Conservation (phyloP, 805 yeast species). For the Tetrapisispora pingtungensis region DNA sequence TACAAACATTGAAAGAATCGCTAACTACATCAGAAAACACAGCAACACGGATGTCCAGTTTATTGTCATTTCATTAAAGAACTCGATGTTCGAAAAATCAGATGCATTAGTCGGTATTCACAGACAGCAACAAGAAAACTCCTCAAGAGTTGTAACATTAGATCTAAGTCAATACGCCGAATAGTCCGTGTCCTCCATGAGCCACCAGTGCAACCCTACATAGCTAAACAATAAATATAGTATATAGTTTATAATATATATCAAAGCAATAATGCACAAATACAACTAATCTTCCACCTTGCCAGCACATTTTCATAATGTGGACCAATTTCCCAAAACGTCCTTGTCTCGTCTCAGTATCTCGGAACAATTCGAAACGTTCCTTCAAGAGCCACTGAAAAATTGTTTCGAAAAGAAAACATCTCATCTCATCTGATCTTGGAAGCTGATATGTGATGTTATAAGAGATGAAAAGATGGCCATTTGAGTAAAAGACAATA, state of each 20-base stretch:
- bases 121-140: slow-evolving; percentile 63
- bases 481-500: too few relatives aligned
- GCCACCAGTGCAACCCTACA: too few relatives aligned
- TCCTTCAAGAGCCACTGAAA: slow-evolving; percentile 4
- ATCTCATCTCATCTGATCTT: slow-evolving; percentile 1
- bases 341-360: too few relatives aligned
- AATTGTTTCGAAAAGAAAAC: slow-evolving; percentile 3
- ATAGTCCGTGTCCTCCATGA: slow-evolving; percentile 5
- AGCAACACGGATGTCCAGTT: slow-evolving; percentile 78
- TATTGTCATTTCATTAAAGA: slow-evolving; percentile 86
- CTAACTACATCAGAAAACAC: slow-evolving; percentile 69
- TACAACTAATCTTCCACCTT: too few relatives aligned
- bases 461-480: too few relatives aligned
- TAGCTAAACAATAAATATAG: neutral
- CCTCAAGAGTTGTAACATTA: slow-evolving; percentile 63
- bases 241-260: too few relatives aligned
- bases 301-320: too few relatives aligned
- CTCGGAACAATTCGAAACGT: too few relatives aligned
- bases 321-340: too few relatives aligned
- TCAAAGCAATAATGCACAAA: neutral
- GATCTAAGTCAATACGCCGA: slow-evolving; percentile 57
- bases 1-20: slow-evolving; percentile 75
- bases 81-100: slow-evolving; percentile 74
- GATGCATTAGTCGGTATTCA: slow-evolving; percentile 90
- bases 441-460: neutral